A percentile compares a stretch with the other conserved stretches of the same genome.
These are phyloP conservation scores for Trichophyton mentagrophytes DNA, from an alignment of 2,329 filamentous ascomycete species.

Conservation along the genomic window DNA sequence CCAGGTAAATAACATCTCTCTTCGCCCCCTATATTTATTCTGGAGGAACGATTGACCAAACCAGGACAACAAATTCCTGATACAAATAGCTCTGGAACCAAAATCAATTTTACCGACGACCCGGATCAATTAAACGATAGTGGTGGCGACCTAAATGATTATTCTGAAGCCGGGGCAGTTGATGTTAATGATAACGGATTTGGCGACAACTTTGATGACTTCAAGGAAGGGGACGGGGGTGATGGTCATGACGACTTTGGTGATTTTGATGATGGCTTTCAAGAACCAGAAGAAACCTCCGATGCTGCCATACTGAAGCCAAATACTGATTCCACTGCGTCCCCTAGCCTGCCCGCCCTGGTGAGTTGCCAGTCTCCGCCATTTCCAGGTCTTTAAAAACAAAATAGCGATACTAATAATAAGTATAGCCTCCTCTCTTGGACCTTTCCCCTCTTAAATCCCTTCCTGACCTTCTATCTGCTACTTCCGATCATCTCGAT, in stretches of 20 bases:
- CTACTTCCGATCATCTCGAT: slow-evolving; percentile 30
- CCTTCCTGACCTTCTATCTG: slow-evolving; percentile 29
- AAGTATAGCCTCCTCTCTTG: slow-evolving; percentile 25
- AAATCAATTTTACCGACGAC: slow-evolving; percentile 26
- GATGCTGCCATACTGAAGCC: background rate
- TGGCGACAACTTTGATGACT: slow-evolving; percentile 46
- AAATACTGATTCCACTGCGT: too few species aligned
- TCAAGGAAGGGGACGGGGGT: slow-evolving; percentile 39
- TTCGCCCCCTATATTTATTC: slow-evolving; percentile 21
- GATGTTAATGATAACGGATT: slow-evolving; percentile 51
- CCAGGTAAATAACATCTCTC: slow-evolving; percentile 42
- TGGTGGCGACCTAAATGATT: slow-evolving; percentile 41
- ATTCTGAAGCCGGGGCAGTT: slow-evolving; percentile 32
- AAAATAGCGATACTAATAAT: background rate
- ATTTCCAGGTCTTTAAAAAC: background rate
- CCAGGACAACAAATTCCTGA: slow-evolving; percentile 45
- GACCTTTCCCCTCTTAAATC: slow-evolving; percentile 45
- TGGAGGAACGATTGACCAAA: slow-evolving; percentile 48
- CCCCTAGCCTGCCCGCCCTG: background rate
- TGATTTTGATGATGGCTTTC: slow-evolving; percentile 57
- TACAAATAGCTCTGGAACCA: slow-evolving; percentile 37
- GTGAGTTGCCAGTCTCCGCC: background rate
- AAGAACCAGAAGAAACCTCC: slow-evolving; percentile 28
- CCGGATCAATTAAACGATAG: slow-evolving; percentile 21
- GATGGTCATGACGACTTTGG: slow-evolving; percentile 44